phyloP scores from a whole-genome alignment of 163 green algal species.

The Smithsoniella earleae region DNA sequence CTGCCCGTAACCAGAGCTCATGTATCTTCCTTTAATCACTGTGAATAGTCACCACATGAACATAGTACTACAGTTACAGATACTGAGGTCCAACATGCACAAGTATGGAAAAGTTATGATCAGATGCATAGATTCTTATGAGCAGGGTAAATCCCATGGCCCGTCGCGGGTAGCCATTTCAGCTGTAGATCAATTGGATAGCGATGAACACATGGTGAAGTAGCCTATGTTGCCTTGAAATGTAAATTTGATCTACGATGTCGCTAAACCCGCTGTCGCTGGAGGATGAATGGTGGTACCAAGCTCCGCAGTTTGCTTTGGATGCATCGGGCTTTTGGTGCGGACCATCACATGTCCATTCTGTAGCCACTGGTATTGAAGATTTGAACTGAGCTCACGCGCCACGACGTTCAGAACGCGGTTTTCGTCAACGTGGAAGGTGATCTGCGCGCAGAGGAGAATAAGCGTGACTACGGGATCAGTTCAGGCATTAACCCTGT shows the following conservation, averaged over 20 bases:
- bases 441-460: conserved; percentile 50
- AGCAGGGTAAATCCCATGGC: too few relatives aligned
- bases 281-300: conserved; percentile 3
- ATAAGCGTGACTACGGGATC: neutral
- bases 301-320: neutral
- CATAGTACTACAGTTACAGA: too few relatives aligned
- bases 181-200: too few relatives aligned
- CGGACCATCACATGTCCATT: conserved; percentile 38
- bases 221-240: neutral
- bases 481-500: neutral
- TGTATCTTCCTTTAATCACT: too few relatives aligned
- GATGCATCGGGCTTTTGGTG: neutral
- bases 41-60: too few relatives aligned
- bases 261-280: neutral
- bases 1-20: too few relatives aligned
- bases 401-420: conserved; percentile 42
- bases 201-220: neutral
- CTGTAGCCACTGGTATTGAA: conserved; percentile 45
- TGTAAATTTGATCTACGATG: neutral
- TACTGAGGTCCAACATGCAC: too few relatives aligned
- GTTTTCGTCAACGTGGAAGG: conserved; percentile 38
- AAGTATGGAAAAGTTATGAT: too few relatives aligned
- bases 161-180: too few relatives aligned
- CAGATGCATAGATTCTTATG: too few relatives aligned
- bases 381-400: conserved; percentile 36